A percentile compares a stretch with the other conserved stretches of the same genome.
These are phyloP conservation scores for Lactarius hatsudake DNA, from an alignment of 768 basidiomycete genomes.

Conservation along the genomic window DNA sequence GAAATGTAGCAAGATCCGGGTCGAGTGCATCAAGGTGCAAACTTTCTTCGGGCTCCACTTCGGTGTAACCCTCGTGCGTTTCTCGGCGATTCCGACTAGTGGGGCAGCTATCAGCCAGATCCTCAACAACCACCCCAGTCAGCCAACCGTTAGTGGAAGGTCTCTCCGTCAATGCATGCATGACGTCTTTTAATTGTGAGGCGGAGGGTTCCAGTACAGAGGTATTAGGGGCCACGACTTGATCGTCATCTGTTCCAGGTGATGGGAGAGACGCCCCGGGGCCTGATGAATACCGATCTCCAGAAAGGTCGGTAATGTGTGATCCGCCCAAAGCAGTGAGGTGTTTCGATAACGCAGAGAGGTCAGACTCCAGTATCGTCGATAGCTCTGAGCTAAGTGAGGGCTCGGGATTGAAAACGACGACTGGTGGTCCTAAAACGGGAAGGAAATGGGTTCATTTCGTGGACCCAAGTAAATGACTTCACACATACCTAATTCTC, in stretches of 20 bases:
- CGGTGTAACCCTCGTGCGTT: too few species aligned
- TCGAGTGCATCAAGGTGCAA: too few species aligned
- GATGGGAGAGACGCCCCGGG: constrained; percentile 8
- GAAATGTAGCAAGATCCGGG: too few species aligned
- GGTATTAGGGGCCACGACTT: constrained; percentile 19
- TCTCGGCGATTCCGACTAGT: too few species aligned
- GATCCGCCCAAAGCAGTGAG: constrained; percentile 38
- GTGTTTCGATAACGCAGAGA: constrained; percentile 61
- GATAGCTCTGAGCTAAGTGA: constrained; percentile 53
- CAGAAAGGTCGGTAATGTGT: constrained; percentile 21
- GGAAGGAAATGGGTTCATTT: neutral
- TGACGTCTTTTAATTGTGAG: too few species aligned
- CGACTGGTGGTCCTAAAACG: constrained; percentile 22
- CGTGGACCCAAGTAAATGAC: neutral
- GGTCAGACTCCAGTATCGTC: constrained; percentile 75
- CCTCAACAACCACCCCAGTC: too few species aligned
- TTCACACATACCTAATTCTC: constrained; percentile 17
- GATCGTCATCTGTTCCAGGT: neutral
- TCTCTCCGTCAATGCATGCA: too few species aligned
- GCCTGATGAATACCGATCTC: constrained; percentile 5
- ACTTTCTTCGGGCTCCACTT: too few species aligned
- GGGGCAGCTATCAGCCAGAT: too few species aligned
- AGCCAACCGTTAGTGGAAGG: too few species aligned
- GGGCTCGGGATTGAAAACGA: constrained; percentile 21
- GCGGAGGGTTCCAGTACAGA: too few species aligned